Evolutionary conservation across 495 filamentous ascomycete genomes (phyloP), one percentile per base, ranked within the genome.

Genomic region (Hypoxylon perforatum): DNA sequence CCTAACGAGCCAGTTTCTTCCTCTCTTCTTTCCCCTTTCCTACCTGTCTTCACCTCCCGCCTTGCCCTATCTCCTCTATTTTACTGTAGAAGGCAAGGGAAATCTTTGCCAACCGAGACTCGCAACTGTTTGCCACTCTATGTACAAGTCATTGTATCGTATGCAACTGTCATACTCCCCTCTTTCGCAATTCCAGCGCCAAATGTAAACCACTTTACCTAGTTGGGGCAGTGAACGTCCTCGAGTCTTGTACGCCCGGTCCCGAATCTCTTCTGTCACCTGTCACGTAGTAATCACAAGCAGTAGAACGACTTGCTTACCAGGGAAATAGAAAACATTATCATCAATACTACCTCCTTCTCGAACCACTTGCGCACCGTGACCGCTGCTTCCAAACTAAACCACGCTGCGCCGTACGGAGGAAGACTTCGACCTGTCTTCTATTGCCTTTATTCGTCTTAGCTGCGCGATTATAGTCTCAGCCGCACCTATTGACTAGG

Each of bases 181-280:
- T 58, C 44, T 33, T 55, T 49, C 54, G 46, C 57, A 56, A 22
- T 35, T 9, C 9, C 28, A 48, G 12, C 15, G 23, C 18, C 30
- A 58, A 67, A 63, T 68, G 59, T 68, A 68, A 59, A 41, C 21
- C 59, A 30, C 53, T 11, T 56, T 63, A 30, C 53, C n/a, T 56
- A 44, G 41, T 36, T 39, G 57, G 22, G 30, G 7, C 38, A 46
- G 64, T 41, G 22, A 25, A 42, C 23, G 28, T 62, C 21, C 6
- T 47, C 18, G 45, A 52, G 22, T 41, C 14, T 22, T 57, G 64
- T 67, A 62, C 12, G 64, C 33, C 33, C 12, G 44, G 8, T 10
- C 47, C 52, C 38, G 11, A 47, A 52, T 44, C 15, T 51, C 50
- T 63, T 55, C 44, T 63, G 15, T 63, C n/a, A 59, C 45, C 49